phyloP scores from a whole-genome alignment of 2,329 filamentous ascomycete genomes.

The Pseudovirgaria hyperparasitica region DNA sequence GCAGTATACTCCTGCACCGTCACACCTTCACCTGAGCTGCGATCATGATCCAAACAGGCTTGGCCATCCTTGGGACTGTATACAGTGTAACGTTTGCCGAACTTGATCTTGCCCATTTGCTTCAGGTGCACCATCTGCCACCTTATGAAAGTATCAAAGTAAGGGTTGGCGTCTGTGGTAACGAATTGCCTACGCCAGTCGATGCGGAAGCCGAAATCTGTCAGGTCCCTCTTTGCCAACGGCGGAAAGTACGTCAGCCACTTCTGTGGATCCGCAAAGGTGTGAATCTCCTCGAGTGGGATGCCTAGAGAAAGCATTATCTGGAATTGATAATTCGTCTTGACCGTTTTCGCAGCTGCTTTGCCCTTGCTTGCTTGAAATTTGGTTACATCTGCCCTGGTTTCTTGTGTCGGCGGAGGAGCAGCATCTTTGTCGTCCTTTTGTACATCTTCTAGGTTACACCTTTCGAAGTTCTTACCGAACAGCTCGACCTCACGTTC shows the following conservation, averaged over 20 bases:
- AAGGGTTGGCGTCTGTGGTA: slow-evolving; percentile 92
- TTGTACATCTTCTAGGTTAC: slow-evolving; percentile 35
- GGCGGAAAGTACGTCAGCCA: slow-evolving; percentile 90
- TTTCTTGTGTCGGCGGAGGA: slow-evolving; percentile 48
- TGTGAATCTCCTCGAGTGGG: slow-evolving; percentile 76
- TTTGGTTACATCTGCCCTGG: slow-evolving; percentile 76
- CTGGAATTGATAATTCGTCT: slow-evolving; percentile 92
- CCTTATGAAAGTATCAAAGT: slow-evolving; percentile 87
- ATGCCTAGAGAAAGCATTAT: slow-evolving; percentile 91
- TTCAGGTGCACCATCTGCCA: slow-evolving; percentile 96
- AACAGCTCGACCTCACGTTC: slow-evolving; percentile 81
- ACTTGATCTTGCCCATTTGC: slow-evolving; percentile 84
- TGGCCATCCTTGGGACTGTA: slow-evolving; percentile 85
- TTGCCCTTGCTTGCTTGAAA: slow-evolving; percentile 72
- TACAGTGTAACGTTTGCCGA: slow-evolving; percentile 84
- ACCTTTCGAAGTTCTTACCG: slow-evolving; percentile 72
- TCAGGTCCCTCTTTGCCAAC: slow-evolving; percentile 66
- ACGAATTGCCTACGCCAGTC: slow-evolving; percentile 91
- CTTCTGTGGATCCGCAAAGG: slow-evolving; percentile 79
- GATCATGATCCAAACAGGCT: slow-evolving; percentile 78
- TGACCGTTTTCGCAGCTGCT: slow-evolving; percentile 75
- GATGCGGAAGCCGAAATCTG: slow-evolving; percentile 71
- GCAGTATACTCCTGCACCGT: slow-evolving; percentile 86
- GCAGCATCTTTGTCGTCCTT: slow-evolving; percentile 23
- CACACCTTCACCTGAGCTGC: slow-evolving; percentile 67